These are phyloP conservation scores for Xylaria sp. DNA, from an alignment of 495 filamentous ascomycete genomes.

Conservation along the genomic window DNA sequence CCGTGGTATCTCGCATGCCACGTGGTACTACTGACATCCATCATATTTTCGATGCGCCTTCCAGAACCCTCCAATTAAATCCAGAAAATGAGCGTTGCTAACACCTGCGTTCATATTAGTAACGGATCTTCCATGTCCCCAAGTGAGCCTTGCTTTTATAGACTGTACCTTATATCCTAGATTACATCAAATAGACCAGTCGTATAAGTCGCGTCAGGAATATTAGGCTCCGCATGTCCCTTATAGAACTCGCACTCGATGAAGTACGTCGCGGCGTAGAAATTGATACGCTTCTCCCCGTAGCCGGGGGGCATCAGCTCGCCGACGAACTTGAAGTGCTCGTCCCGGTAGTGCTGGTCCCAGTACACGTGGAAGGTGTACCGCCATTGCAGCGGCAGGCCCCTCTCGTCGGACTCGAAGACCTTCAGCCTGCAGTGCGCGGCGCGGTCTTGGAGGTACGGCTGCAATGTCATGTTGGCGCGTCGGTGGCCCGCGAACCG, in stretches of 20 bases:
- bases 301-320: neutral
- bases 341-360: neutral
- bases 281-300: neutral
- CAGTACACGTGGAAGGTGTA: constrained; percentile 6
- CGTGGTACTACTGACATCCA: neutral
- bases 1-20: neutral
- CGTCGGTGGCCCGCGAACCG: neutral
- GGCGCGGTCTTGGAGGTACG: neutral
- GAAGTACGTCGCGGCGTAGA: neutral
- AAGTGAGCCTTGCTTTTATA: no score
- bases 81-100: neutral
- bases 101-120: neutral
- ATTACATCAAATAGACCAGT: neutral
- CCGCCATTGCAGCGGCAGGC: neutral
- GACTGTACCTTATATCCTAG: neutral
- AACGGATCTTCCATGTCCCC: neutral
- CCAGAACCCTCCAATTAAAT: neutral
- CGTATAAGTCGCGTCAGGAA: constrained; percentile 4
- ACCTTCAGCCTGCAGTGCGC: constrained; percentile 2
- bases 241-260: constrained; percentile 12
- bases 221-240: constrained; percentile 2
- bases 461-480: neutral
- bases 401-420: neutral
- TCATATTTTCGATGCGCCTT: neutral
- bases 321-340: constrained; percentile 8